Base-by-base conservation (phyloP, 2,329 filamentous ascomycete species). In the Cryphonectria naterciae region DNA sequence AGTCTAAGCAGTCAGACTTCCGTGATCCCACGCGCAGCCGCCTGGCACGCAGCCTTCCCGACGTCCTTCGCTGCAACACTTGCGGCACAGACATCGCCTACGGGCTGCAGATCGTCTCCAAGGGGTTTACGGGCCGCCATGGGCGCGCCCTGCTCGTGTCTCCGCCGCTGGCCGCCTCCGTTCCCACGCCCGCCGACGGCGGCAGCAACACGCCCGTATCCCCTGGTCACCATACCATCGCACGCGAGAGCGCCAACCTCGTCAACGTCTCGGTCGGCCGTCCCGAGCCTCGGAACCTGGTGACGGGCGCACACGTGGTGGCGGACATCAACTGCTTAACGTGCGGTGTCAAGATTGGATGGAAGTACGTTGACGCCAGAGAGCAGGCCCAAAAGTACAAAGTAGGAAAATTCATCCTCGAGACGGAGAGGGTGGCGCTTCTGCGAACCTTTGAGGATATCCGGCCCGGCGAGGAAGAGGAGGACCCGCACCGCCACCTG, bases 331-430 rank as follows among this genome's bases (percentile, higher is more conserved):
- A 78, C 63, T 92, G 90, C 76, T 77, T 77, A 13, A 81, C 85
- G 37, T 92, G 90, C 78, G 80, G 81, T 37, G 82, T 81, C 67
- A 87, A 87, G 75, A 77, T 92, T 11, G 90, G 90, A 25, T 92
- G 90, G 90, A 91, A 91, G 78, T 92, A 92, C 75, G 83, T 91
- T 60, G 87, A 90, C 77, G 89, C 89, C 1, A 85, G 84, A 72
- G 87, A 91, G 74, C 76, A 81, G 69, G 80, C 83, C 63, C 90
- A 92, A 78, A 85, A 84, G 77, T 92, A 92, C 82, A 92, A 92
- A 79, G 83, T 91, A 65, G 89, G 89, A 74, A 92, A 91, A 78
- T 92, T 88, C 77, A 91, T 92, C 41, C 78, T 92, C 54, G 90
- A 92, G 81, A 88, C 86, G 54, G 85, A 86, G 77, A 81, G 87